Evolutionary conservation across 148 eudicot genomes (phyloP), one percentile per base, ranked within the genome.

Genomic region (Agrostemma githago): DNA sequence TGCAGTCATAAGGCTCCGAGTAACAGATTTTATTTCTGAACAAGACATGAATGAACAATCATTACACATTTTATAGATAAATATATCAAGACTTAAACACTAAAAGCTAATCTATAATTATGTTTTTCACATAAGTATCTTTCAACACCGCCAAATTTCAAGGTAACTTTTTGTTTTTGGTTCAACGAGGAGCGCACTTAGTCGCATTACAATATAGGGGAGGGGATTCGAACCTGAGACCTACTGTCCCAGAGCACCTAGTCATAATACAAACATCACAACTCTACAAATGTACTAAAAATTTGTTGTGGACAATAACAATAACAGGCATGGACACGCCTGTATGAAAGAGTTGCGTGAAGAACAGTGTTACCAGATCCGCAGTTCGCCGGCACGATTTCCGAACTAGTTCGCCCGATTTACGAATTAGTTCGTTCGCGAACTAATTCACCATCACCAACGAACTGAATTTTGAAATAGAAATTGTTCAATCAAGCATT

Each of bases 1-100:
- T 37, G 76, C 41, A 62, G 77, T 77, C 83, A 80, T 80, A 66
- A 14, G 75, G 75, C 60, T 62, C 62, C 59, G 0, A 8, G 37
- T 4, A 26, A 43, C 4, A 57, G n/a, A 54, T 12, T 51, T 44
- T 51, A 70, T 53, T 51, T 70, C 72, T 70, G 72, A 51, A 68
- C 34, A 68, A 46, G 37, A 68, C 11, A 51, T 21, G 41, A 69
- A 69, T 10, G 19, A 69, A 69, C 1, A 26, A 69, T 26, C 1
- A n/a, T 3, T 65, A 39, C 17, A 38, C 20, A 26, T 11, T 37
- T 64, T 38, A 10, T n/a, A 37, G 51, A 41, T 42, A n/a, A 42
- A 16, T 51, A 26, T 15, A 66, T 17, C 70, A 41, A n/a, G 53
- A 66, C 26, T 66, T 65, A 63, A 37, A 37, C 67, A 19, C 61